Evolutionary conservation across 2,329 filamentous ascomycete genomes (phyloP), one percentile per base, ranked within the genome.

Genomic region (Nannizziopsis barbatae): DNA sequence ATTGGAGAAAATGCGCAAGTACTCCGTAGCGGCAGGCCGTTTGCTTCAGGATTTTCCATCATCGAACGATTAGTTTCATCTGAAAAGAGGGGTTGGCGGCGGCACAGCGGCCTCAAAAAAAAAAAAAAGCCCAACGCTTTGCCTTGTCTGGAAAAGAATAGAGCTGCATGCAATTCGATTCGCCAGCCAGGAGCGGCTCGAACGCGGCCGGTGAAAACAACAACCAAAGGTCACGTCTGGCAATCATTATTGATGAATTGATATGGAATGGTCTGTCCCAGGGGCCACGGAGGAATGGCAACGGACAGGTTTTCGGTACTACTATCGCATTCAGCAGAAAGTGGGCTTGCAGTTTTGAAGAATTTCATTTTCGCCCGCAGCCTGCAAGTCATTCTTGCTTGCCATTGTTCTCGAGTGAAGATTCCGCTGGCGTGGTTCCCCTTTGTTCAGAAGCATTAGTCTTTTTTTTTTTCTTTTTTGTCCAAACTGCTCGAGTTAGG

Each of bases 111-210:
- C 33, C 12, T 36, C 33, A n/a, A 12, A 22, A 18, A 43, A 12
- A 22, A 18, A 43, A 20, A 39, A 49, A 39, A 32, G 46, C 46
- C 46, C 39, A 39, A 32, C 46, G 40, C 39, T 37, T 31, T 44
- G 46, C 46, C 46, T 49, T 43, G 46, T 20, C 17, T 18, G 30
- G 18, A 5, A 35, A 20, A n/a, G 20, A 32, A 3, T 27, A 7
- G 22, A 27, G 22, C 22, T 27, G 22, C 4, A 7, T 27, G 22
- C 22, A 27, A 3, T n/a, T n/a, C n/a, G n/a, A 45, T 31, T 38
- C 33, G 10, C 43, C 43, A 45, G 35, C 32, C 15, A 39, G 35
- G 39, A 45, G 12, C 10, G 14, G 22, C 9, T 27, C 20, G 18
- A 36, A 39, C 18, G 20, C 42, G 33, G 42, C 42, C 10, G 30